Evolutionary conservation across 805 yeast species (phyloP).

Genomic region (Metschnikowia bowlesiae): DNA sequence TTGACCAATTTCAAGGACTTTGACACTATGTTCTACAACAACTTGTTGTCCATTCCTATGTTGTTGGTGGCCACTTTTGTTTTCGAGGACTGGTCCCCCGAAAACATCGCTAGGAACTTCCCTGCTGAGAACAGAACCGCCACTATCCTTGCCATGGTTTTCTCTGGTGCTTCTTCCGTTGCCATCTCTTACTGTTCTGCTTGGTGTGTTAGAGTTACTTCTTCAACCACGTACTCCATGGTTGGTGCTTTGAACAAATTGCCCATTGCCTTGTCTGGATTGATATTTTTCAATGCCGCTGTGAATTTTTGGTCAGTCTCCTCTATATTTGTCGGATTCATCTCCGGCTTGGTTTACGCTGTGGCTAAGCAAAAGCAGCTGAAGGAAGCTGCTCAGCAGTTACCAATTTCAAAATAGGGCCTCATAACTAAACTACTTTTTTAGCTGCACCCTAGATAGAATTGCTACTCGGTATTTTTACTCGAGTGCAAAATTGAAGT

Average conservation of each 20-base stretch:
- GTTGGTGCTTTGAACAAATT: slow-evolving; percentile 98
- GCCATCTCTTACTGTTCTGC: slow-evolving; percentile 99
- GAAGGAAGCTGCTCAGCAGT: slow-evolving; percentile 35
- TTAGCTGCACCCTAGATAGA: neutral
- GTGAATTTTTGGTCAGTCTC: slow-evolving; percentile 87
- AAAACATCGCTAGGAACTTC: slow-evolving; percentile 72
- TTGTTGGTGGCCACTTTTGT: slow-evolving; percentile 68
- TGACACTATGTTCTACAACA: slow-evolving; percentile 96
- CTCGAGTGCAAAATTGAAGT: neutral
- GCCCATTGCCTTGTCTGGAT: slow-evolving; percentile 94
- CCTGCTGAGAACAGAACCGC: slow-evolving; percentile 66
- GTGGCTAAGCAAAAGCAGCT: slow-evolving; percentile 91
- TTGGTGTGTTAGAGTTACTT: slow-evolving; percentile 99
- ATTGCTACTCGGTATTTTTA: neutral
- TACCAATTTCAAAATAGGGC: slow-evolving; percentile 23
- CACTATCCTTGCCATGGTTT: slow-evolving; percentile 74
- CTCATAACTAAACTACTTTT: neutral
- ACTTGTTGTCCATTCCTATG: slow-evolving; percentile 88
- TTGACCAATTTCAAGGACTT: slow-evolving; percentile 93
- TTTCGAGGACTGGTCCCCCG: slow-evolving; percentile 91
- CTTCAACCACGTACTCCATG: slow-evolving; percentile 98
- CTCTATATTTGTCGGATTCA: slow-evolving; percentile 89
- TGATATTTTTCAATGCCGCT: slow-evolving; percentile 91
- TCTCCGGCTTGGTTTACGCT: slow-evolving; percentile 94
- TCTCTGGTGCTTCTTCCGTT: slow-evolving; percentile 91